phyloP scores from a whole-genome alignment of 2,329 filamentous ascomycete species.

The Ophioceras dolichostomum region DNA sequence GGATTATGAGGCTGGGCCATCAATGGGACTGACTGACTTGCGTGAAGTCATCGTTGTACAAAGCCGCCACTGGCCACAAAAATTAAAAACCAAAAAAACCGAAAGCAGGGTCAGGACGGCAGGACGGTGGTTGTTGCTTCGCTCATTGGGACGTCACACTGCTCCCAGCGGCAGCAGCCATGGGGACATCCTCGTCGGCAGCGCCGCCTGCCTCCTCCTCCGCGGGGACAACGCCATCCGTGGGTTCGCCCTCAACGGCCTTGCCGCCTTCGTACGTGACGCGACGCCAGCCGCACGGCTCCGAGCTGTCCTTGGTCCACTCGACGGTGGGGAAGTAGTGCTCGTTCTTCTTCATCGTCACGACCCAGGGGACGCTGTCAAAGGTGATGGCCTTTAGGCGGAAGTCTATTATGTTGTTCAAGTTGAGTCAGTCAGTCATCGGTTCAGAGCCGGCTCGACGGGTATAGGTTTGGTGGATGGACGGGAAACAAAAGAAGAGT shows the following conservation, averaged over 20 bases:
- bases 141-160: no score
- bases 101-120: no score
- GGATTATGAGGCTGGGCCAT: no score
- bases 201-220: slow-evolving; percentile 32
- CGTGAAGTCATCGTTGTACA: no score
- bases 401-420: slow-evolving; percentile 51
- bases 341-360: slow-evolving; percentile 99
- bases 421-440: not conserved
- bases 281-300: slow-evolving; percentile 49
- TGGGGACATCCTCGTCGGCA: slow-evolving; percentile 10
- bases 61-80: no score
- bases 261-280: slow-evolving; percentile 48
- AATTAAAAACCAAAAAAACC: no score
- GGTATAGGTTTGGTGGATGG: no score
- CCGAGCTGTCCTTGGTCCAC: slow-evolving; percentile 50
- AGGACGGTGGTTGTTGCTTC: no score
- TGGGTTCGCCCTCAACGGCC: slow-evolving; percentile 39
- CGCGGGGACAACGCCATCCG: slow-evolving; percentile 31
- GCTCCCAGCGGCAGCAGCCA: no score
- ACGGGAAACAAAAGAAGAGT: not conserved
- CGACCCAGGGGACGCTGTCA: slow-evolving; percentile 97
- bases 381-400: slow-evolving; percentile 95
- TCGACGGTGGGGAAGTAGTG: slow-evolving; percentile 76
- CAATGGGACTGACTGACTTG: no score
- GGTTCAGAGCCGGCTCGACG: no score